A percentile compares a stretch with the other conserved stretches of the same genome.
Conservation (phyloP, 2,329 filamentous ascomycete genomes). For the Myriosclerotinia scirpicola region DNA sequence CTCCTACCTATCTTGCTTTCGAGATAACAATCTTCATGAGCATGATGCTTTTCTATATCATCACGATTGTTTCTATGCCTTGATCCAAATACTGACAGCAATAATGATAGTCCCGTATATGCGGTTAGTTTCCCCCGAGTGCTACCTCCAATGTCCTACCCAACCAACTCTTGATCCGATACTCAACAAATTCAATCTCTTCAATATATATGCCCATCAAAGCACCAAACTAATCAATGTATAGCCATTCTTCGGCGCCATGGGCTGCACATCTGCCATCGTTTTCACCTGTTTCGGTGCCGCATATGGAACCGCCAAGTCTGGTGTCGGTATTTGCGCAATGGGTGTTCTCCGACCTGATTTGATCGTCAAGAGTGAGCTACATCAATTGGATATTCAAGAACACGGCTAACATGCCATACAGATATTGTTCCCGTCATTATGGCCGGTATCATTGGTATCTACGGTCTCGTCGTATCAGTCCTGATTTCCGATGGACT, state of each 20-base stretch:
- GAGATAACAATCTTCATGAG: conserved; percentile 30
- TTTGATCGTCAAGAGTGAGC: conserved; percentile 97
- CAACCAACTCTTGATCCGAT: conserved; percentile 5
- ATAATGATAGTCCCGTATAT: conserved; percentile 79
- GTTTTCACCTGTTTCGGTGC: conserved; percentile 96
- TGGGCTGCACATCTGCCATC: conserved; percentile 93
- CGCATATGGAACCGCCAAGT: conserved; percentile 98
- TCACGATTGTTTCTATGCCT: conserved; percentile 4
- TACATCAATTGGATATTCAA: conserved; percentile 12
- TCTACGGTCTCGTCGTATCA: conserved; percentile 89
- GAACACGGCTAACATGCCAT: conserved; percentile 27
- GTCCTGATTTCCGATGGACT: conserved; percentile 82
- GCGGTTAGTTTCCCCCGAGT: conserved; percentile 71
- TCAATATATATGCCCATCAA: conserved; percentile 29
- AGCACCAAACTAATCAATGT: conserved; percentile 36
- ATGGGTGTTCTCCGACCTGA: conserved; percentile 98
- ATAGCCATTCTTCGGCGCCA: conserved; percentile 89
- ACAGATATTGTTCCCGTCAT: conserved; percentile 98
- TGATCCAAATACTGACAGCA: conserved; percentile 47
- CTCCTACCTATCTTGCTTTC: conserved; percentile 12
- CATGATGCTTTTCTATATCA: conserved; percentile 19
- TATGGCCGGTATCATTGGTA: conserved; percentile 99
- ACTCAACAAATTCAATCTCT: conserved; percentile 7
- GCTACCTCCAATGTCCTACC: conserved; percentile 8
- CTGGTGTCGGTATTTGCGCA: conserved; percentile 95